Percentiles rank a stretch among this genome's conserved stretches.
These are phyloP conservation scores for Nakazawaea wyomingensis DNA, from an alignment of 805 yeast species.

Conservation along the genomic window DNA sequence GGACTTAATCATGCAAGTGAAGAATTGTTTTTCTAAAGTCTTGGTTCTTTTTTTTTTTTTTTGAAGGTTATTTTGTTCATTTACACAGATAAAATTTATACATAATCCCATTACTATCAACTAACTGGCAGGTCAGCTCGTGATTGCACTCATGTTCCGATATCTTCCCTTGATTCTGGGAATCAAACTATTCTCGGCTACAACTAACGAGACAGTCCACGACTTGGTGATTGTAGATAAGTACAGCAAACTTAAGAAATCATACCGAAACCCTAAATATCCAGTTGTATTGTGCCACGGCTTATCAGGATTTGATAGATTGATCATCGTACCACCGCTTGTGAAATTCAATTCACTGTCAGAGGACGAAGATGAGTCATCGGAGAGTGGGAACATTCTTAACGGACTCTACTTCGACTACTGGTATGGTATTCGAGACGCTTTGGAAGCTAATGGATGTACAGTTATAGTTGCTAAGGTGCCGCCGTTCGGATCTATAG, in stretches of 20 bases:
- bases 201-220: constrained; percentile 12
- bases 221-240: constrained; percentile 26
- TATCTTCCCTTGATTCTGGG: constrained; percentile 2
- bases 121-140: too few species aligned
- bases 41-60: not conserved
- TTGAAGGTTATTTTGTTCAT: too few species aligned
- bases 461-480: constrained; percentile 69
- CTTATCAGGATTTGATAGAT: constrained; percentile 70
- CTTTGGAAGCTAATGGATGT: constrained; percentile 57
- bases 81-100: too few species aligned
- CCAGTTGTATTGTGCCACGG: constrained; percentile 89
- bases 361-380: constrained; percentile 15
- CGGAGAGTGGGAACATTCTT: constrained; percentile 15
- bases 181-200: not conserved
- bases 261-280: constrained; percentile 54
- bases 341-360: constrained; percentile 9
- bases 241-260: constrained; percentile 26
- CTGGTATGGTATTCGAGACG: constrained; percentile 75
- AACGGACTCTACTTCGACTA: constrained; percentile 52
- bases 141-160: constrained; percentile 5
- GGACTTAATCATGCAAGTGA: not conserved
- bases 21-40: not conserved
- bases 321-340: constrained; percentile 33
- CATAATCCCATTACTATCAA: too few species aligned
- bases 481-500: constrained; percentile 76